phyloP scores from a whole-genome alignment of 257 asterid genomes.

The Solanum medicagineum region DNA sequence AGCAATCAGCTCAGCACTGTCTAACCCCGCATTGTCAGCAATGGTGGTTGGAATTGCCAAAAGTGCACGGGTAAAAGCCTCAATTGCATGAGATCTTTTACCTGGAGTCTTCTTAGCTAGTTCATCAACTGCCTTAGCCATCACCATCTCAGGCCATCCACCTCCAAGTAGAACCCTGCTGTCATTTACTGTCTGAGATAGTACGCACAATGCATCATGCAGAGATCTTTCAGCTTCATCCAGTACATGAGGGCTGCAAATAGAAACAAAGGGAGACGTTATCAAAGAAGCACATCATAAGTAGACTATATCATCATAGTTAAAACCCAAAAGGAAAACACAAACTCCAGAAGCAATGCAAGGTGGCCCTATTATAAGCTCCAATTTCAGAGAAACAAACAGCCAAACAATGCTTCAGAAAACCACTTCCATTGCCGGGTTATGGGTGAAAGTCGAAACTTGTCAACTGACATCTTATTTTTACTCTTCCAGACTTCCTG shows the following conservation, averaged over 20 bases:
- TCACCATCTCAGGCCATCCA: conserved; percentile 98
- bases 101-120: conserved; percentile 89
- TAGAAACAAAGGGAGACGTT: background rate
- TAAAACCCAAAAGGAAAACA: background rate
- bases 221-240: conserved; percentile 98
- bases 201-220: conserved; percentile 91
- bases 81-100: conserved; percentile 85
- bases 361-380: background rate
- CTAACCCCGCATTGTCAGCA: conserved; percentile 96
- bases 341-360: background rate
- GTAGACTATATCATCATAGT: background rate
- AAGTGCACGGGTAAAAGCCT: conserved; percentile 89
- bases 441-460: background rate
- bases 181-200: conserved; percentile 88
- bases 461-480: background rate
- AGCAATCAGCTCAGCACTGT: conserved; percentile 89
- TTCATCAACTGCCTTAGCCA: conserved; percentile 94
- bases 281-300: background rate
- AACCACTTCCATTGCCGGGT: no score
- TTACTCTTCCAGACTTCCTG: background rate
- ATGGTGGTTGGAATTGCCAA: conserved; percentile 82
- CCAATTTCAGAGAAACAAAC: background rate
- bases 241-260: conserved; percentile 73
- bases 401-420: background rate
- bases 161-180: conserved; percentile 91